Evolutionary conservation across 2,329 filamentous ascomycete genomes (phyloP).

Genomic region (Cadophora sp.): DNA sequence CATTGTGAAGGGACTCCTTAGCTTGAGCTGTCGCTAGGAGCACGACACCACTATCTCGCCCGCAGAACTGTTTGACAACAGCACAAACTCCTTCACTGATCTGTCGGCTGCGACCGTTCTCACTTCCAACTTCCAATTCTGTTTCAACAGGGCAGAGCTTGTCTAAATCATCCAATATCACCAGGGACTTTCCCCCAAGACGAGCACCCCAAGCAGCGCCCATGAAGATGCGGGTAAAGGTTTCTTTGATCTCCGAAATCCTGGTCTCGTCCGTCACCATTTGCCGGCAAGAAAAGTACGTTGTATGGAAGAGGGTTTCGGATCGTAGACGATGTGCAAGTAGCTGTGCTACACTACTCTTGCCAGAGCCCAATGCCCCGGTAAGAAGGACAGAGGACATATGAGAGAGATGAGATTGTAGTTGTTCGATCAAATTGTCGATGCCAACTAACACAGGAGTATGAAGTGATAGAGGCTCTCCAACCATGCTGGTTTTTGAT

Average conservation of each 20-base stretch:
- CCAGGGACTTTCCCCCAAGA: slow-evolving; percentile 80
- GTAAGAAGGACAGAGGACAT: slow-evolving; percentile 90
- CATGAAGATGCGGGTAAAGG: slow-evolving; percentile 82
- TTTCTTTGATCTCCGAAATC: slow-evolving; percentile 90
- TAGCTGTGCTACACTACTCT: slow-evolving; percentile 80
- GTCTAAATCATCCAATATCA: slow-evolving; percentile 92
- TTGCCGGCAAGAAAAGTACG: slow-evolving; percentile 86
- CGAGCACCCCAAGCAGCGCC: slow-evolving; percentile 90
- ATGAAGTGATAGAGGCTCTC: slow-evolving; percentile 60
- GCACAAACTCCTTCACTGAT: slow-evolving; percentile 88
- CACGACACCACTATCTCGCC: slow-evolving; percentile 79
- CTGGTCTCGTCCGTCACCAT: slow-evolving; percentile 91
- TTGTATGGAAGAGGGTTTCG: slow-evolving; percentile 79
- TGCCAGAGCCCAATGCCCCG: slow-evolving; percentile 88
- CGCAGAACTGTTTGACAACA: slow-evolving; percentile 84
- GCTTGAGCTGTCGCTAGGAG: slow-evolving; percentile 89
- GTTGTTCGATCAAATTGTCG: slow-evolving; percentile 74
- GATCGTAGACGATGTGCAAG: slow-evolving; percentile 76
- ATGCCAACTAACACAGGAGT: slow-evolving; percentile 79
- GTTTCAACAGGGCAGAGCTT: slow-evolving; percentile 93
- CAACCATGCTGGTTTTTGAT: slow-evolving; percentile 52
- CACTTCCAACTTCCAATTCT: slow-evolving; percentile 90
- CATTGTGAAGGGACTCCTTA: slow-evolving; percentile 90
- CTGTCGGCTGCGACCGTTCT: slow-evolving; percentile 91
- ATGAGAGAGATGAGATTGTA: slow-evolving; percentile 79